These are phyloP conservation scores for Pythium plurisporium DNA, from an alignment of 352 stramenopile genomes.

Conservation along the genomic window DNA sequence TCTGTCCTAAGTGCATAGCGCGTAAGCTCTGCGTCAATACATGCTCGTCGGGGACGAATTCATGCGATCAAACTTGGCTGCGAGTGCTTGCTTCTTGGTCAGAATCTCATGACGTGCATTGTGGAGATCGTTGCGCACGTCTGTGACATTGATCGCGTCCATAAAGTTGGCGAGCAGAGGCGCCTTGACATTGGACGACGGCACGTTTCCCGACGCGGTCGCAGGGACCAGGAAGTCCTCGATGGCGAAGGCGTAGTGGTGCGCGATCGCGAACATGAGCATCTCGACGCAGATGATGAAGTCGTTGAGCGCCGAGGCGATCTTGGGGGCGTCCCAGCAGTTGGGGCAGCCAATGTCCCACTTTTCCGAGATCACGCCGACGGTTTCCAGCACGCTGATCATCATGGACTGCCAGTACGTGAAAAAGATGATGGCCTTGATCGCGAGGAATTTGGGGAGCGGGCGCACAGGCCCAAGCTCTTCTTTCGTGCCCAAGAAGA, in stretches of 20 bases:
- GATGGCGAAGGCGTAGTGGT: conserved; percentile 92
- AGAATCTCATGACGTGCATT: conserved; percentile 85
- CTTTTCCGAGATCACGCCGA: conserved; percentile 82
- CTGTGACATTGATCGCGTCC: conserved; percentile 87
- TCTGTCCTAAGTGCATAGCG: not conserved
- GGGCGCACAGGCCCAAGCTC: conserved; percentile 87
- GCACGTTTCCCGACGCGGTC: conserved; percentile 25
- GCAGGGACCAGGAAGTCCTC: conserved; percentile 78
- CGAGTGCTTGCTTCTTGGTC: conserved; percentile 86
- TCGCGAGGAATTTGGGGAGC: conserved; percentile 92
- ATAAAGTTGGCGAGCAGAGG: conserved; percentile 86
- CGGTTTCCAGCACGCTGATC: conserved; percentile 85
- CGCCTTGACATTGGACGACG: conserved; percentile 78
- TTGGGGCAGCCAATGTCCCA: conserved; percentile 81
- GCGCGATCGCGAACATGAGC: conserved; percentile 89
- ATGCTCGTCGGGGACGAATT: conserved; percentile 63
- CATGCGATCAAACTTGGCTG: conserved; percentile 78
- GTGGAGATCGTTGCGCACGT: conserved; percentile 81
- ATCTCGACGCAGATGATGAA: conserved; percentile 95
- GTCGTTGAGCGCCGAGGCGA: conserved; percentile 90
- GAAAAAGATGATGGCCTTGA: conserved; percentile 95
- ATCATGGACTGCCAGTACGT: conserved; percentile 93
- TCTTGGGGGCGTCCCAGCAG: conserved; percentile 82
- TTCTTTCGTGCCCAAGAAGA: conserved; percentile 90
- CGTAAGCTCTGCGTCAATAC: conserved; percentile 17